Conservation (phyloP, 1,139 yeast species). For the Kluyveromyces sp. region DNA sequence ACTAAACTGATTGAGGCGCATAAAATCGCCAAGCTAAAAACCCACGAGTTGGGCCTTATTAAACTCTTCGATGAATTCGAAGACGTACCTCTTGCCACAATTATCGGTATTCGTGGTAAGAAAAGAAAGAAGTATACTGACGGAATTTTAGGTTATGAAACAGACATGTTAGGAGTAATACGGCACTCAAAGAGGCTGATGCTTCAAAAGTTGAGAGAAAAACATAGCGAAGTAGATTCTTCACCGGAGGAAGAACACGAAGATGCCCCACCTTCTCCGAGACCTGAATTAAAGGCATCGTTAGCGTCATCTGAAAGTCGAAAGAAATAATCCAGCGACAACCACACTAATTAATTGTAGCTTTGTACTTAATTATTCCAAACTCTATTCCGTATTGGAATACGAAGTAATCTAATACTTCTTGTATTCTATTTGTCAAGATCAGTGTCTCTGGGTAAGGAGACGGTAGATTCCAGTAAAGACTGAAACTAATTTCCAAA, state of each 20-base stretch:
- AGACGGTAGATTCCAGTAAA: conserved; percentile 5
- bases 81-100: conserved; percentile 31
- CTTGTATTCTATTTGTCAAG: conserved; percentile 3
- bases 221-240: background rate
- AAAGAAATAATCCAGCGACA: background rate
- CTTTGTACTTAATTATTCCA: conserved; percentile 5
- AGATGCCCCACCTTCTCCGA: background rate
- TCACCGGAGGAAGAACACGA: background rate
- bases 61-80: conserved; percentile 30
- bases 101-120: conserved; percentile 32
- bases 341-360: conserved; percentile 4
- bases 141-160: conserved; percentile 29
- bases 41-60: conserved; percentile 28
- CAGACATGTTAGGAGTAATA: conserved; percentile 17
- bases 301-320: background rate
- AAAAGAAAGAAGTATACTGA: conserved; percentile 31
- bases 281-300: background rate
- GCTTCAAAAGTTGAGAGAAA: conserved; percentile 3
- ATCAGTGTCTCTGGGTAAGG: conserved; percentile 6
- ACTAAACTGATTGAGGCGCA: conserved; percentile 20
- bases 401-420: conserved; percentile 4
- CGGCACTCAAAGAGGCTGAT: conserved; percentile 6
- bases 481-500: background rate
- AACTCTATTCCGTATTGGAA: conserved; percentile 4
- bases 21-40: conserved; percentile 16